phyloP scores from a whole-genome alignment of 2,329 filamentous ascomycete genomes.

The Rugonectria rugulosa region DNA sequence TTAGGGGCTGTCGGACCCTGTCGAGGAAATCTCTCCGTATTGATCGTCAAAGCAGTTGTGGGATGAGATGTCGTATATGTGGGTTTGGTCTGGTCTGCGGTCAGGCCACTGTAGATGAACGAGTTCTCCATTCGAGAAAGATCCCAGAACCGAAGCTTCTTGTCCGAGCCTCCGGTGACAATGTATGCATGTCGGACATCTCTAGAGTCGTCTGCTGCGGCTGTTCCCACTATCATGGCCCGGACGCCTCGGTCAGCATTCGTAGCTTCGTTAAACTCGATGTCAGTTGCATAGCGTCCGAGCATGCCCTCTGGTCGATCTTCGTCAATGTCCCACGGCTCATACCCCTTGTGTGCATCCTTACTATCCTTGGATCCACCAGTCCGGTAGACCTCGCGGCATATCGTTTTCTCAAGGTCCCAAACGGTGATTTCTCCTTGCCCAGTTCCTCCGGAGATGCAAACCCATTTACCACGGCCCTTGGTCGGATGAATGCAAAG shows the following conservation, averaged over 20 bases:
- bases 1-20: slow-evolving; percentile 42
- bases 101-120: slow-evolving; percentile 79
- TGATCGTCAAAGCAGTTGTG: slow-evolving; percentile 68
- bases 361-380: slow-evolving; percentile 67
- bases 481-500: slow-evolving; percentile 80
- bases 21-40: slow-evolving; percentile 67
- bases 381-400: slow-evolving; percentile 86
- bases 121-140: slow-evolving; percentile 79
- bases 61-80: slow-evolving; percentile 73
- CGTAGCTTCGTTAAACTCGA: slow-evolving; percentile 66
- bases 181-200: slow-evolving; percentile 84
- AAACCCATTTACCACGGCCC: slow-evolving; percentile 83
- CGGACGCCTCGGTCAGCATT: slow-evolving; percentile 73
- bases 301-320: slow-evolving; percentile 89
- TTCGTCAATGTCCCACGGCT: slow-evolving; percentile 89
- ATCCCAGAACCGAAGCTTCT: slow-evolving; percentile 95
- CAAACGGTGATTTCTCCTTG: slow-evolving; percentile 92
- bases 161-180: slow-evolving; percentile 87
- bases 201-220: slow-evolving; percentile 72
- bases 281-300: slow-evolving; percentile 78
- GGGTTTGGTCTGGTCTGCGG: slow-evolving; percentile 74
- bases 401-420: slow-evolving; percentile 91
- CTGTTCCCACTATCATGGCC: slow-evolving; percentile 76
- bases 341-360: slow-evolving; percentile 72
- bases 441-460: slow-evolving; percentile 85